These are phyloP conservation scores for Ophiocordyceps polyrhachis-furcata DNA, from an alignment of 2,329 filamentous ascomycete genomes.

Conservation along the genomic window DNA sequence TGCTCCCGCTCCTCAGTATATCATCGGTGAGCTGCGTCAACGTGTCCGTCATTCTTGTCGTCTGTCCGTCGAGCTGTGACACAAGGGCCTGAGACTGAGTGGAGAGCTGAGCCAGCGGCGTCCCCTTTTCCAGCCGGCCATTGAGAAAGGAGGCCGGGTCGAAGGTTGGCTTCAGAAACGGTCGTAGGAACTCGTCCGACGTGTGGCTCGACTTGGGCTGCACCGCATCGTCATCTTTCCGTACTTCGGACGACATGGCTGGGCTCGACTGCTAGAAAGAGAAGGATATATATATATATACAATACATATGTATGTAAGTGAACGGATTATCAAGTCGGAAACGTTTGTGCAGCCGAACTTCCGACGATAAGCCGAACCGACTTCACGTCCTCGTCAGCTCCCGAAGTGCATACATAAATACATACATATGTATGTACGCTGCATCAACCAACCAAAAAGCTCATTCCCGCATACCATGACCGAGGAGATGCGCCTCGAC, in stretches of 20 bases:
- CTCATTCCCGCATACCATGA: slow-evolving; percentile 1
- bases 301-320: no score
- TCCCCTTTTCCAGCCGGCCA: slow-evolving; percentile 36
- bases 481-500: slow-evolving; percentile 40
- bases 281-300: no score
- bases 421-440: no score
- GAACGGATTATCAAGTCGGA: neutral
- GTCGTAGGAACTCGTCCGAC: slow-evolving; percentile 51
- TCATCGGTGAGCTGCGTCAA: slow-evolving; percentile 88
- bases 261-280: neutral
- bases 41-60: slow-evolving; percentile 59
- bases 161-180: slow-evolving; percentile 61
- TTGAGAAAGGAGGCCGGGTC: slow-evolving; percentile 79
- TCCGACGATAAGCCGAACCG: slow-evolving; percentile 16
- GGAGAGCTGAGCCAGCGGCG: slow-evolving; percentile 58
- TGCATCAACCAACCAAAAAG: neutral
- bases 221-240: slow-evolving; percentile 11
- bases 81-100: slow-evolving; percentile 68
- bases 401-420: no score
- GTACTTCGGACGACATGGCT: neutral
- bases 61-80: slow-evolving; percentile 76
- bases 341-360: slow-evolving; percentile 1
- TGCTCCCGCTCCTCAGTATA: slow-evolving; percentile 72
- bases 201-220: slow-evolving; percentile 42
- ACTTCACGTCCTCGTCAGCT: neutral